Evolutionary conservation across 2,329 filamentous ascomycete genomes (phyloP).

Genomic region (Alternaria burnsii): DNA sequence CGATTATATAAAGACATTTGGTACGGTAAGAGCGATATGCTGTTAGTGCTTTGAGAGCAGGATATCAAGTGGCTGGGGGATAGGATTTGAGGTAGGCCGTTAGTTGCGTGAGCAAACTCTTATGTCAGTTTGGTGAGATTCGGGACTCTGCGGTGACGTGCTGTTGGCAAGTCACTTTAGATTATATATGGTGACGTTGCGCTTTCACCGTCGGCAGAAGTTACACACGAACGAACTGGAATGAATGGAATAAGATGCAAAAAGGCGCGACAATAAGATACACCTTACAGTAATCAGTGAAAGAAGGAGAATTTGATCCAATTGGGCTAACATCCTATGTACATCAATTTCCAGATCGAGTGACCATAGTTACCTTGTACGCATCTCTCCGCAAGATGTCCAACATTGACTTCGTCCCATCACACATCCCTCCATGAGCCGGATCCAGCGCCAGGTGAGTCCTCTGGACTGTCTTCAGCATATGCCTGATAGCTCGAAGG

Average conservation of each 20-base stretch:
- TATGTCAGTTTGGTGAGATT: background rate
- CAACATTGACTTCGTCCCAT: background rate
- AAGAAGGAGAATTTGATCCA: too few relatives aligned
- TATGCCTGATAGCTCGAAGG: background rate
- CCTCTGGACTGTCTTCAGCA: slow-evolving; percentile 3
- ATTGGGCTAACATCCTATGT: background rate
- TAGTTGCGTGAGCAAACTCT: background rate
- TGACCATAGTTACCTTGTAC: background rate
- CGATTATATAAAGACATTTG: background rate
- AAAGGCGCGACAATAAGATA: background rate
- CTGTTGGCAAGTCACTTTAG: background rate
- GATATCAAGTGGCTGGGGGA: background rate
- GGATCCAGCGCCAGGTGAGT: background rate
- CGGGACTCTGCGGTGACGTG: background rate
- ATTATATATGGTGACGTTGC: background rate
- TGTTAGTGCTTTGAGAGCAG: background rate
- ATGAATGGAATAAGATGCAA: background rate
- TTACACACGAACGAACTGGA: background rate
- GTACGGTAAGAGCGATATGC: background rate
- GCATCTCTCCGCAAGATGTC: fast-evolving
- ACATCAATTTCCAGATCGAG: background rate
- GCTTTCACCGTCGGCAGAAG: background rate
- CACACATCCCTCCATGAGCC: slow-evolving; percentile 2
- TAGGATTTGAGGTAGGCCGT: background rate
- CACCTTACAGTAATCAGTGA: too few relatives aligned